Conservation (phyloP, 768 basidiomycete species). For the Auricularia heimuer region DNA sequence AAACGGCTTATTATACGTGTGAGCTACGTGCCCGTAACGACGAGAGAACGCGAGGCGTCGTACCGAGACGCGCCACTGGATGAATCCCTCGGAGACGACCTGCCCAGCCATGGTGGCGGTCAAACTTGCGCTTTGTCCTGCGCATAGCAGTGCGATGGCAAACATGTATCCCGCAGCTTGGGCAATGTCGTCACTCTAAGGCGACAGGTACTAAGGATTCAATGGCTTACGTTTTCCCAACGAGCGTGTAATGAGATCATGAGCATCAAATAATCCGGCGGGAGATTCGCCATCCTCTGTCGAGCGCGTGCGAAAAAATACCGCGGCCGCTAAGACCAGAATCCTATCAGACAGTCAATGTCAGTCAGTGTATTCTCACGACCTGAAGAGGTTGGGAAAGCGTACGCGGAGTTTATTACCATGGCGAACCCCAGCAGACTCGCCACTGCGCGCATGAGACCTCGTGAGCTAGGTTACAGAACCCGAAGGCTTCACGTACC, state of each 20-base stretch:
- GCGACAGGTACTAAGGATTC: not conserved
- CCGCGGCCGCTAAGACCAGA: slow-evolving; percentile 70
- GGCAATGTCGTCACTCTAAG: not conserved
- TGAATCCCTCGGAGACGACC: slow-evolving; percentile 82
- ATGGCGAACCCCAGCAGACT: slow-evolving; percentile 75
- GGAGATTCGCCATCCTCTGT: slow-evolving; percentile 30
- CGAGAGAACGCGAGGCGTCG: not conserved
- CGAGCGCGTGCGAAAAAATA: slow-evolving; percentile 52
- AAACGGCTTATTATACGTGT: not conserved
- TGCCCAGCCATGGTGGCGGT: slow-evolving; percentile 88
- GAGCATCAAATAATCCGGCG: slow-evolving; percentile 81
- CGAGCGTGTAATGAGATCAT: slow-evolving; percentile 51
- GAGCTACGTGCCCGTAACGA: too few species aligned
- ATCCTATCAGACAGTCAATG: slow-evolving; percentile 37
- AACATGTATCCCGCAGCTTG: slow-evolving; percentile 74
- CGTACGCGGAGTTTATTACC: slow-evolving; percentile 75
- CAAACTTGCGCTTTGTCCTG: slow-evolving; percentile 84
- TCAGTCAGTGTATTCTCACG: slow-evolving; percentile 5
- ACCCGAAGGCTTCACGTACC: slow-evolving; percentile 20
- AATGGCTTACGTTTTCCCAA: slow-evolving; percentile 53
- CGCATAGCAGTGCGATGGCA: slow-evolving; percentile 72
- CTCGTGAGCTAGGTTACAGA: not conserved
- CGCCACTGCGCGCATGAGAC: slow-evolving; percentile 10
- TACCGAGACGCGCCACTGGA: slow-evolving; percentile 77
- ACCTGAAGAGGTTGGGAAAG: slow-evolving; percentile 9